A percentile compares a stretch with the other conserved stretches of the same genome.
Evolutionary conservation across 805 yeast genomes (phyloP).

Genomic region (Sugiyamaella marilandica): DNA sequence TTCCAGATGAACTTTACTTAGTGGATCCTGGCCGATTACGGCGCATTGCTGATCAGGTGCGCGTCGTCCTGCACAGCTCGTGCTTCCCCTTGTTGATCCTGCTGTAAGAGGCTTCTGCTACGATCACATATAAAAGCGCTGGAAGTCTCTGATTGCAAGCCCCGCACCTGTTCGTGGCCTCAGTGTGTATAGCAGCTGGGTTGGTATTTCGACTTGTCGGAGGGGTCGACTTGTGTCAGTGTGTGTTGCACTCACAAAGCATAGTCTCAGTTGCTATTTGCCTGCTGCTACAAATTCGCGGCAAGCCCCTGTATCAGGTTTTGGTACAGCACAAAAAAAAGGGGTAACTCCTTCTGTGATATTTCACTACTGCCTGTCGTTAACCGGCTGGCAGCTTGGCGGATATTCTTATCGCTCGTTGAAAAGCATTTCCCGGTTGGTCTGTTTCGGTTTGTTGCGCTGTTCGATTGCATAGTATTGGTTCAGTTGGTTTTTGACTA

Average conservation of each 20-base stretch:
- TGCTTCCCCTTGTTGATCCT: not conserved
- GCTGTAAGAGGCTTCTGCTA: not conserved
- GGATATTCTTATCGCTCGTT: not conserved
- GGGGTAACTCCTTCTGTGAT: not conserved
- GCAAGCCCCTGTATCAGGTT: not conserved
- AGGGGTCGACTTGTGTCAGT: too few relatives aligned
- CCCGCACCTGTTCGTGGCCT: too few relatives aligned
- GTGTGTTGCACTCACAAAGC: too few relatives aligned
- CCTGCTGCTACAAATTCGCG: too few relatives aligned
- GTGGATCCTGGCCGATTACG: not conserved
- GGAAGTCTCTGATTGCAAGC: too few relatives aligned
- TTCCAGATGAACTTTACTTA: too few relatives aligned
- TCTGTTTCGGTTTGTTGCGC: not conserved
- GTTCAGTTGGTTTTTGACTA: not conserved
- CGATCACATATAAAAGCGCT: not conserved
- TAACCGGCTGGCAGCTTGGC: not conserved
- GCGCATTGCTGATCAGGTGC: constrained; percentile 3
- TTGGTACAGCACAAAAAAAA: not conserved
- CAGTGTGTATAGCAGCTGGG: too few relatives aligned
- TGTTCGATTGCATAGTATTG: too few relatives aligned
- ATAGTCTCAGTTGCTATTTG: too few relatives aligned
- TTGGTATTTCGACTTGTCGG: too few relatives aligned
- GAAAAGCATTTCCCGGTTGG: not conserved
- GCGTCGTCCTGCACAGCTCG: not conserved
- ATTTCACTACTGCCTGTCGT: not conserved